Percentiles rank a stretch among this genome's conserved stretches.
These are phyloP conservation scores for Rhizopogon roseolus DNA, from an alignment of 768 basidiomycete species.

Conservation along the genomic window DNA sequence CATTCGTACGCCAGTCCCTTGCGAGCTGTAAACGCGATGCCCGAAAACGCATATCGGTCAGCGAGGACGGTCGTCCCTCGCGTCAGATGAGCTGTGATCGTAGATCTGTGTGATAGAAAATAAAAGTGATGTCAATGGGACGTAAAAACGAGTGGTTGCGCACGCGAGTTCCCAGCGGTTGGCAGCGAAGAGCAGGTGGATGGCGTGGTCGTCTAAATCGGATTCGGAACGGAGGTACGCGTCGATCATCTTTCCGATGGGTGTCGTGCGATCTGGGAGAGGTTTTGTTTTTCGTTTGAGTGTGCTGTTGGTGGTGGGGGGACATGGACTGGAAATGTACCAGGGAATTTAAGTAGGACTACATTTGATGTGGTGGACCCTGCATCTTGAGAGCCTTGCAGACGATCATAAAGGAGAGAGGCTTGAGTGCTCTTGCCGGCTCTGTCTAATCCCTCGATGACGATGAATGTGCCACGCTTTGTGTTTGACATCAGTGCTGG, in stretches of 20 bases:
- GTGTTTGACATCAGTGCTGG: slow-evolving; percentile 2
- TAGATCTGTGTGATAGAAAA: slow-evolving; percentile 35
- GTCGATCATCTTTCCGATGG: slow-evolving; percentile 92
- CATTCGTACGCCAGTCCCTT: slow-evolving; percentile 72
- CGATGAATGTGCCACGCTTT: slow-evolving; percentile 76
- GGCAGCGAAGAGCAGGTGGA: slow-evolving; percentile 93
- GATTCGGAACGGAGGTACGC: slow-evolving; percentile 79
- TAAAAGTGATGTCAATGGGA: neutral
- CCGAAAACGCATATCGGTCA: slow-evolving; percentile 96
- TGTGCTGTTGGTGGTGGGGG: neutral
- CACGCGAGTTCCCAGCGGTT: slow-evolving; percentile 97
- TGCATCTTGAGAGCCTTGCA: slow-evolving; percentile 31
- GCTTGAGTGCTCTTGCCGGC: slow-evolving; percentile 94
- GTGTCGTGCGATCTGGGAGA: slow-evolving; percentile 75
- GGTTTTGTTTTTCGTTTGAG: neutral
- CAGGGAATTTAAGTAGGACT: slow-evolving; percentile 82
- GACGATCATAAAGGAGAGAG: slow-evolving; percentile 47
- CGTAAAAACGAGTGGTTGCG: slow-evolving; percentile 14
- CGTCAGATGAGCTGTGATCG: slow-evolving; percentile 54
- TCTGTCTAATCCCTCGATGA: slow-evolving; percentile 92
- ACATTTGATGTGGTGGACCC: slow-evolving; percentile 24
- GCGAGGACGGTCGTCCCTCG: slow-evolving; percentile 74
- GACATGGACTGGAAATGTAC: slow-evolving; percentile 32
- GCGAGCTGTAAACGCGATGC: slow-evolving; percentile 80
- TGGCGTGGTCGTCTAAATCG: slow-evolving; percentile 86